phyloP scores from a whole-genome alignment of 768 basidiomycete species.

The Leccinum broughii region DNA sequence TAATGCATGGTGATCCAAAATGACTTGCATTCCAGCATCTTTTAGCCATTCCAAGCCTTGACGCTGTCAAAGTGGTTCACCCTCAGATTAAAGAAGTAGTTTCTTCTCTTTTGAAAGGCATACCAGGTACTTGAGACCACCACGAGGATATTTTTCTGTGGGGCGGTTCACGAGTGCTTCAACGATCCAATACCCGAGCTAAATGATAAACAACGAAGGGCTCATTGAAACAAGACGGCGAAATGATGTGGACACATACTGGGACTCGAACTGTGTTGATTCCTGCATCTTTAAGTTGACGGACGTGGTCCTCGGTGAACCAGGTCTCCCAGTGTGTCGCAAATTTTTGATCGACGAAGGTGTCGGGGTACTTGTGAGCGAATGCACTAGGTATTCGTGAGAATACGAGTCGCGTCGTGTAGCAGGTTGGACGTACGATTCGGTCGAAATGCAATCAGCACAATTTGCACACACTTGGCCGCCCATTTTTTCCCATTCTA shows the following conservation, averaged over 20 bases:
- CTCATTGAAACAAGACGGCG: not conserved
- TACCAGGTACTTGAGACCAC: slow-evolving; percentile 67
- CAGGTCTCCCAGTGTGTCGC: slow-evolving; percentile 70
- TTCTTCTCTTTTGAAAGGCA: slow-evolving; percentile 15
- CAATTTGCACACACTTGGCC: slow-evolving; percentile 63
- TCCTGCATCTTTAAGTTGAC: slow-evolving; percentile 49
- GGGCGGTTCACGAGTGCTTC: slow-evolving; percentile 65
- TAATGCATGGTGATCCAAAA: slow-evolving; percentile 70
- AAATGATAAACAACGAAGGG: not conserved
- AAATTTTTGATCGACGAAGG: slow-evolving; percentile 55
- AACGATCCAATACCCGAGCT: slow-evolving; percentile 85
- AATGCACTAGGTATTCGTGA: slow-evolving; percentile 46
- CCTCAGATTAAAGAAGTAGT: not conserved
- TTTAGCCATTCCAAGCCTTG: slow-evolving; percentile 61
- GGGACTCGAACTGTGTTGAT: slow-evolving; percentile 81
- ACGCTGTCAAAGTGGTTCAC: slow-evolving; percentile 40
- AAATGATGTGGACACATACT: slow-evolving; percentile 38
- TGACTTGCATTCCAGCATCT: slow-evolving; percentile 61
- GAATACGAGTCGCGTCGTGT: not conserved
- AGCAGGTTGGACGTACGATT: slow-evolving; percentile 50
- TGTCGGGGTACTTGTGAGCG: slow-evolving; percentile 56
- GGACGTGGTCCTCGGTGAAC: slow-evolving; percentile 67
- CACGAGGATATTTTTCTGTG: slow-evolving; percentile 65
- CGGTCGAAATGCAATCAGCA: slow-evolving; percentile 60
- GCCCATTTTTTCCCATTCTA: slow-evolving; percentile 76